phyloP scores from a whole-genome alignment of 805 yeast genomes.

The Kluyveromyces starmeri region DNA sequence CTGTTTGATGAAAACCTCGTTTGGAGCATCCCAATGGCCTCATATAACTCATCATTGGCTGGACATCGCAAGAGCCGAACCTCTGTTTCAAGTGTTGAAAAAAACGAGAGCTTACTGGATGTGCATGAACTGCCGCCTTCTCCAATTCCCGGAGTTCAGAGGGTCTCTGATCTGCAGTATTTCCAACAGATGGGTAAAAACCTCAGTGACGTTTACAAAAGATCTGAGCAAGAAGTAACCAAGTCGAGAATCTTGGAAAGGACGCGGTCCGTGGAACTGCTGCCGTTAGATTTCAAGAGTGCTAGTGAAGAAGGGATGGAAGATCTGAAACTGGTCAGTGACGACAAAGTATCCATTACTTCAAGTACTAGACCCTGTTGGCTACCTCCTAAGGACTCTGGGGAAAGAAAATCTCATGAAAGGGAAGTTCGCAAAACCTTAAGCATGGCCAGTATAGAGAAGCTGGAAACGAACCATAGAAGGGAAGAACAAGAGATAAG shows the following conservation, averaged over 20 bases:
- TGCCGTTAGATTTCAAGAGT: slow-evolving; percentile 32
- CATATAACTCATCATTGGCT: slow-evolving; percentile 25
- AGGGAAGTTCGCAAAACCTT: slow-evolving; percentile 39
- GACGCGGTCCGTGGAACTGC: slow-evolving; percentile 25
- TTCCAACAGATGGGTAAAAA: slow-evolving; percentile 31
- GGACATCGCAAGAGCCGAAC: slow-evolving; percentile 6
- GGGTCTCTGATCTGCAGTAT: slow-evolving; percentile 24
- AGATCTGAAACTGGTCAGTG: slow-evolving; percentile 51
- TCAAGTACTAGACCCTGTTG: slow-evolving; percentile 62
- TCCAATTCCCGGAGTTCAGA: slow-evolving; percentile 39
- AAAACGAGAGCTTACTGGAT: slow-evolving; percentile 23
- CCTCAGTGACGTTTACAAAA: slow-evolving; percentile 35
- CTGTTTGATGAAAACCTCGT: slow-evolving; percentile 33
- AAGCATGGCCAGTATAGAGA: slow-evolving; percentile 29
- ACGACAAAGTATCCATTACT: slow-evolving; percentile 45
- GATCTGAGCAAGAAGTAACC: slow-evolving; percentile 29
- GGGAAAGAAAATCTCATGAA: slow-evolving; percentile 49
- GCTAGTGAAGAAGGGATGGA: slow-evolving; percentile 40
- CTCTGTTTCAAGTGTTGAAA: slow-evolving; percentile 3
- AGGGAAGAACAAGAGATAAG: slow-evolving; percentile 18
- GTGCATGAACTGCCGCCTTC: slow-evolving; percentile 35
- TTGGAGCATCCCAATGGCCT: slow-evolving; percentile 48
- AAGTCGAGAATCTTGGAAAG: slow-evolving; percentile 32
- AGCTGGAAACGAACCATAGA: slow-evolving; percentile 22
- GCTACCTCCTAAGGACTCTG: slow-evolving; percentile 54